Conservation (phyloP, 768 basidiomycete genomes). For the Mycena haematopus region DNA sequence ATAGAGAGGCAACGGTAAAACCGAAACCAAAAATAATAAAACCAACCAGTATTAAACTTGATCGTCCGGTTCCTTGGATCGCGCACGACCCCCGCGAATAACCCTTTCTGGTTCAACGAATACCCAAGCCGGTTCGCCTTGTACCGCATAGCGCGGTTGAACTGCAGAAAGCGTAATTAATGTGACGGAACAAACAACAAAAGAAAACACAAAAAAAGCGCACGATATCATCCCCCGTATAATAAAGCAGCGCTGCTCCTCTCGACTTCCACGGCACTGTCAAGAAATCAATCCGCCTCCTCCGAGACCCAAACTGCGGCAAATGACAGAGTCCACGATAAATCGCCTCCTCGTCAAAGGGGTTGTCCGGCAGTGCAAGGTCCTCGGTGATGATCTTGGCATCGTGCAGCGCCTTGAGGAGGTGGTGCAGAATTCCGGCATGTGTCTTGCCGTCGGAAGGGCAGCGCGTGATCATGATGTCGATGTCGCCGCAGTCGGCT, state of each 20-base stretch:
- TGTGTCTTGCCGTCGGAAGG: constrained; percentile 78
- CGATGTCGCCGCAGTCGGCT: constrained; percentile 87
- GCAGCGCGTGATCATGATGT: constrained; percentile 84
- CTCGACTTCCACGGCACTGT: constrained; percentile 79
- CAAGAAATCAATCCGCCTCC: constrained; percentile 86
- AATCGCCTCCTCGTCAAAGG: constrained; percentile 69
- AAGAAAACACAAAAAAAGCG: constrained; percentile 34
- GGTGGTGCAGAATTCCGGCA: constrained; percentile 51
- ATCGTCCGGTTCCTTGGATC: constrained; percentile 67
- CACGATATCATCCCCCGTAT: constrained; percentile 93
- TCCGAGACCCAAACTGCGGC: constrained; percentile 49
- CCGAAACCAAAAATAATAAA: neutral
- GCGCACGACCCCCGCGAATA: constrained; percentile 76
- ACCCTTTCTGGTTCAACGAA: constrained; percentile 86
- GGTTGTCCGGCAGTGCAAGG: constrained; percentile 73
- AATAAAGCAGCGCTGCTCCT: constrained; percentile 91
- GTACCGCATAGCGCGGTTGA: constrained; percentile 87
- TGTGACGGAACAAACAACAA: neutral
- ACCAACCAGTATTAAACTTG: constrained; percentile 60
- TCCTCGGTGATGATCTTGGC: constrained; percentile 80
- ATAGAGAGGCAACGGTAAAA: too few relatives aligned
- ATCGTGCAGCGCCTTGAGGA: constrained; percentile 63
- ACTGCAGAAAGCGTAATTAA: constrained; percentile 49
- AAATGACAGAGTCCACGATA: constrained; percentile 84
- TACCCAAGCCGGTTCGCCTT: constrained; percentile 85